These are phyloP conservation scores for Hamamelis virginiana DNA, from an alignment of 164 flowering plant species.

Conservation along the genomic window DNA sequence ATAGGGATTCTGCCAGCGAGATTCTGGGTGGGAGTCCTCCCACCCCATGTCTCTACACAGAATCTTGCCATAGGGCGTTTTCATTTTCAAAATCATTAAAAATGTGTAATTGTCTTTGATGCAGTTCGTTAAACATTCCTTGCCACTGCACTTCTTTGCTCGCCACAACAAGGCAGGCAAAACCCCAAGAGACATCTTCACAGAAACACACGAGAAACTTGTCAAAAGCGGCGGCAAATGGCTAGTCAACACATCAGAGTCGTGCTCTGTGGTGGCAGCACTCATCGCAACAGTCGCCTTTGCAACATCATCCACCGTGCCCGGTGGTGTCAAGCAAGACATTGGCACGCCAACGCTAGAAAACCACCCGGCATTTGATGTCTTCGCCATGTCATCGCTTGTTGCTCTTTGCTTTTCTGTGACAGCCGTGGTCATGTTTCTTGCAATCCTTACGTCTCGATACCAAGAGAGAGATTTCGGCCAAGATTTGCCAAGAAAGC, in stretches of 20 bases:
- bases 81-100: too few relatives aligned
- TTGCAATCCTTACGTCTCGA: conserved; percentile 24
- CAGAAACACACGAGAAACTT: conserved; percentile 5
- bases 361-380: conserved; percentile 9
- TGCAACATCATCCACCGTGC: conserved; percentile 21
- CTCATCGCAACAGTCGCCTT: conserved; percentile 34
- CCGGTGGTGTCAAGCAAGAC: conserved; percentile 21
- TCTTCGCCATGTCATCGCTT: conserved; percentile 24
- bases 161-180: conserved; percentile 12
- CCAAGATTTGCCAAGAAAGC: conserved; percentile 17
- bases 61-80: too few relatives aligned
- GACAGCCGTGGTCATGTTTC: conserved; percentile 24
- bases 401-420: conserved; percentile 28
- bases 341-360: conserved; percentile 18
- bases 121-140: conserved; percentile 23
- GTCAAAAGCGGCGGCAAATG: conserved; percentile 12
- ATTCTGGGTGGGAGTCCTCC: too few relatives aligned
- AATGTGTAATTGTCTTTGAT: neutral
- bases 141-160: conserved; percentile 10
- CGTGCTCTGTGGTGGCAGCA: conserved; percentile 28
- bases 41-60: too few relatives aligned
- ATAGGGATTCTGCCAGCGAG: too few relatives aligned
- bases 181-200: conserved; percentile 18
- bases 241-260: conserved; percentile 26
- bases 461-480: conserved; percentile 18